Conservation (phyloP, 371 early-diverging fungal species). For the Mucor piriformis region DNA sequence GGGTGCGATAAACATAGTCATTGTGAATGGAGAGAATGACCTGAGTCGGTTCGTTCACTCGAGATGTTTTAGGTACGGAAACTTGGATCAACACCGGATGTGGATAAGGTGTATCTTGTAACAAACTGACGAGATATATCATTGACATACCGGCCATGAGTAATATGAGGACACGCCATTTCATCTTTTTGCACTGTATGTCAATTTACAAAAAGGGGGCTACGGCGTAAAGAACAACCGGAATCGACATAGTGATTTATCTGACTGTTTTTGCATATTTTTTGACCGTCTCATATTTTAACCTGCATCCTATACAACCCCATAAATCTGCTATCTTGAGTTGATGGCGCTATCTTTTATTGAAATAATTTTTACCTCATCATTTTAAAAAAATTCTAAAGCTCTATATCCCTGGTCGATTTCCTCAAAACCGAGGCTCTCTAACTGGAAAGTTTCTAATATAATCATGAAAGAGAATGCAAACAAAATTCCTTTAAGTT, state of each 20-base stretch:
- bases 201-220: neutral
- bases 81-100: conserved; percentile 35
- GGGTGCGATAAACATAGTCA: conserved; percentile 41
- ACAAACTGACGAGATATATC: conserved; percentile 44
- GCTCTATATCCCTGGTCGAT: too few species aligned
- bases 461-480: too few species aligned
- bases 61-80: conserved; percentile 9
- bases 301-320: too few species aligned
- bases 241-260: neutral
- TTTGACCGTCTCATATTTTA: too few species aligned
- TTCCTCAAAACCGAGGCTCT: too few species aligned
- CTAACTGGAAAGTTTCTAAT: too few species aligned
- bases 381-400: too few species aligned
- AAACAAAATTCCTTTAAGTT: too few species aligned
- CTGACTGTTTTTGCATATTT: too few species aligned
- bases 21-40: conserved; percentile 26
- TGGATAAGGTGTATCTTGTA: conserved; percentile 46
- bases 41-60: conserved; percentile 17
- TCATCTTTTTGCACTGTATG: conserved; percentile 37
- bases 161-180: conserved; percentile 50
- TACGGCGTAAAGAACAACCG: neutral
- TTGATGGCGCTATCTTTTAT: too few species aligned
- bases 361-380: too few species aligned
- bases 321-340: too few species aligned
- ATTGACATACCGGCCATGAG: conserved; percentile 39